Evolutionary conservation across 768 basidiomycete genomes (phyloP), one percentile per base, ranked within the genome.

Genomic region (Lentinula raphanica): DNA sequence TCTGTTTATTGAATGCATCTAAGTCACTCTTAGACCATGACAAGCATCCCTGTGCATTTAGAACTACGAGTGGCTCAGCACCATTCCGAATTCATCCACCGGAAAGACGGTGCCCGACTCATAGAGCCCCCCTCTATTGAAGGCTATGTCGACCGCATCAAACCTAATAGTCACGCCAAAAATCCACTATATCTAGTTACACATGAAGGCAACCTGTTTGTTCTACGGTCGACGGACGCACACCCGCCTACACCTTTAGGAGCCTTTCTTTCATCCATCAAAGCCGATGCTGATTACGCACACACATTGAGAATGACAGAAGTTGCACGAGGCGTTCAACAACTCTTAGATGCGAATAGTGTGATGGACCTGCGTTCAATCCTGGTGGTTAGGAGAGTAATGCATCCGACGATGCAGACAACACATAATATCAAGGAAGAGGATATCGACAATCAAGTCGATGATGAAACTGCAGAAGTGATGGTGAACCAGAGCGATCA

Each of bases 61-160:
- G 92, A 97, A 66, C 72, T 97, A 44, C 85, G 92, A 4, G 72
- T 88, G 1, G 86, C 83, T 5, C 79, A 85, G 53, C 95, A 98
- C 69, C 77, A 74, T 23, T 81, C 86, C 3, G 80, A 68, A 15
- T 67, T 67, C 56, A 63, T 82, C 49, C 75, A 74, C 61, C 64
- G 78, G n/a, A 75, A 72, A 61, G 69, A 78, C 70, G 75, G 74
- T 67, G 74, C 69, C 71, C 65, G 72, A 36, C 66, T 94, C 17
- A 71, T 80, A 32, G 92, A 95, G 64, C 95, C 95, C 1, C 85
- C 87, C 0, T 81, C 84, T 0, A 75, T 96, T 48, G 95, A 98
- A 71, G 95, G 95, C 2, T 97, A 90, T 71, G 74, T 95, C 42
- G 82, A 90, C 59, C 85, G 86, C 48, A 78, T 91, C 64, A 79